Evolutionary conservation across 208 protist species (phyloP).

Genomic region (Leishmania tropica): DNA sequence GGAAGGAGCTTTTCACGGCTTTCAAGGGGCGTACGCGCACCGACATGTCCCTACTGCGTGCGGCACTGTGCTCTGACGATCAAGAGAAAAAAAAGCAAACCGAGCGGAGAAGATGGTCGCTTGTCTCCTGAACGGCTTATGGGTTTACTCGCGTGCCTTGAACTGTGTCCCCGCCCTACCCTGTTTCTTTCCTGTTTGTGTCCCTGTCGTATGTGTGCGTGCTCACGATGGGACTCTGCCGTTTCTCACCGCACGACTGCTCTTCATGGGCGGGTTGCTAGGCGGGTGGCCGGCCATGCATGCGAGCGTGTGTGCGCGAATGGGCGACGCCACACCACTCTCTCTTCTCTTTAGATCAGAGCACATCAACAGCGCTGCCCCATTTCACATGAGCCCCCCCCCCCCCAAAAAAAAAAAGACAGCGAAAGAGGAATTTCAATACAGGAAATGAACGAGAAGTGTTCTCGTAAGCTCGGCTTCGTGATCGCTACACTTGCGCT

Average conservation of each 20-base stretch:
- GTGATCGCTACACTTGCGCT: not conserved
- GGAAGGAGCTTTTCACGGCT: not conserved
- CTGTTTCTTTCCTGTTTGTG: not conserved
- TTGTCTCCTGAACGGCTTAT: not conserved
- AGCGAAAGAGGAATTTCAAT: not conserved
- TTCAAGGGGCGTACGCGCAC: not conserved
- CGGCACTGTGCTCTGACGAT: not conserved
- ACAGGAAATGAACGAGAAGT: not conserved
- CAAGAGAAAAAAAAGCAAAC: not conserved
- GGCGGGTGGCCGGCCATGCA: not conserved
- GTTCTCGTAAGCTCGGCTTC: not conserved
- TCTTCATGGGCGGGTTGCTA: not conserved
- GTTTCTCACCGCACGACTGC: not conserved
- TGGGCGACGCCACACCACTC: not conserved
- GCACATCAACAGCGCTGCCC: not conserved
- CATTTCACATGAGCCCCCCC: not conserved
- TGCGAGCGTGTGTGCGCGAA: not conserved
- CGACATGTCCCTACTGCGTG: not conserved
- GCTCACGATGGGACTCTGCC: not conserved
- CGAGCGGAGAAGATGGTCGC: not conserved
- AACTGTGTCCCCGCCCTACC: not conserved
- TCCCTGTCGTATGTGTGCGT: not conserved
- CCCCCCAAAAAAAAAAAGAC: not conserved
- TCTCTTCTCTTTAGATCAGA: not conserved
- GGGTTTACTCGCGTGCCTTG: not conserved